Base-by-base conservation (phyloP, 2,329 filamentous ascomycete species). In the Aspergillus pseudoviridinutans region DNA sequence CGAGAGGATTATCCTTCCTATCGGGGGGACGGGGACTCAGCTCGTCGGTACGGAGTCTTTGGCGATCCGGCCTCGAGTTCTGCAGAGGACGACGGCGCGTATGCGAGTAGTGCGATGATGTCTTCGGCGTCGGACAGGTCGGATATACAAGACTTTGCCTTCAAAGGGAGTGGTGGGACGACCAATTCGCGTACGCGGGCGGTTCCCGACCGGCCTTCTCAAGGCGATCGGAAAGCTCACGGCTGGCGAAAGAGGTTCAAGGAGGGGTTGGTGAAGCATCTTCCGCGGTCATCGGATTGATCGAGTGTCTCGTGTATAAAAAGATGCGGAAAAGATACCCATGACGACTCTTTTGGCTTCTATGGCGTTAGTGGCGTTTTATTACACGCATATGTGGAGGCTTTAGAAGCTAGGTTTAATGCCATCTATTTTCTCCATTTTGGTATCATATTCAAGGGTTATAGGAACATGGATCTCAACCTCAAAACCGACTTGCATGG, bases 251-350 rank as follows among this genome's bases (percentile, higher is more conserved):
- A 6, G n/a, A 44, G n/a, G 4, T 10, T 44, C 20, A 44, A 44
- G 20, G 41, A 54, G 4, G 29, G 28, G 8, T 20, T 54, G 24
- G 7, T 7, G 8, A 54, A 27, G 44, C 44, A 42, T 49, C 47
- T 54, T 8, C 44, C 27, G 7, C 52, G 52, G 10, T 49, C 52
- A 10, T 54, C 52, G 27, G 44, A 28, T 17, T 49, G 9, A 49
- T n/a, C 6, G 8, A 20, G 2, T n/a, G 2, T 44, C 17, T 22
- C 32, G 4, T 3, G 4, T 17, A 14, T 14, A 35, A 14, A 32
- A 14, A 25, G 4, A 35, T 6, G 14, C 1, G 12, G 29, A 35
- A 17, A 35, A 17, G 32, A 35, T 38, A 38, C 32, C 32, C 14
- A 17, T 38, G 32, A 38, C 14, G 32, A 17, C 32, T n/a, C 5